These are phyloP conservation scores for Candida lessepsii DNA, from an alignment of 805 yeast species.

Conservation along the genomic window DNA sequence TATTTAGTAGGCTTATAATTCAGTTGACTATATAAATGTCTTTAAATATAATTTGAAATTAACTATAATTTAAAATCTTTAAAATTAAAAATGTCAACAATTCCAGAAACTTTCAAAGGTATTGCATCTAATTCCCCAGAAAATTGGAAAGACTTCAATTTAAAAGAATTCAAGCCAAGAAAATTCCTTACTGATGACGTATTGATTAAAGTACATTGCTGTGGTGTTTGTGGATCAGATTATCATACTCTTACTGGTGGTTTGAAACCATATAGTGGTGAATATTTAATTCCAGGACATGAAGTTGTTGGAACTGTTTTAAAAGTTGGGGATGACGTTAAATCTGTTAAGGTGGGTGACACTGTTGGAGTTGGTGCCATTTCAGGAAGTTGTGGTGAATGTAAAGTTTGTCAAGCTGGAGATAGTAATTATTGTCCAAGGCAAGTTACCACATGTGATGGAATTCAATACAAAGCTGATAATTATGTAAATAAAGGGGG, in stretches of 20 bases:
- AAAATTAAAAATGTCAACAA: too few relatives aligned
- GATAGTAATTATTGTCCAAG: conserved; percentile 51
- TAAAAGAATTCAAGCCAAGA: conserved; percentile 11
- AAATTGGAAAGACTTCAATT: conserved; percentile 8
- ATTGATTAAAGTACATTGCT: conserved; percentile 23
- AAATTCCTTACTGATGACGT: conserved; percentile 11
- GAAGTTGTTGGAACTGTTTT: conserved; percentile 64
- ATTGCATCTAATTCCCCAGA: conserved; percentile 6
- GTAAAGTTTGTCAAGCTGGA: conserved; percentile 49
- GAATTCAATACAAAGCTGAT: conserved; percentile 32
- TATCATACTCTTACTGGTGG: conserved; percentile 51
- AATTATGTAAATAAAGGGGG: conserved; percentile 45
- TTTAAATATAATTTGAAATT: too few relatives aligned
- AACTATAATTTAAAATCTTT: too few relatives aligned
- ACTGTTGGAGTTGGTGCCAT: conserved; percentile 82
- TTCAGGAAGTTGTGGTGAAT: conserved; percentile 57
- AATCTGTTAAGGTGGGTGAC: conserved; percentile 59
- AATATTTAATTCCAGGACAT: conserved; percentile 55
- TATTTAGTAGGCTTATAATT: too few relatives aligned
- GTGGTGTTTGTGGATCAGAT: conserved; percentile 67
- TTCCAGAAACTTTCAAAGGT: conserved; percentile 10
- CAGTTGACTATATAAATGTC: too few relatives aligned
- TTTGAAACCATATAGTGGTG: conserved; percentile 40
- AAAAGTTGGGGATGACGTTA: conserved; percentile 57
- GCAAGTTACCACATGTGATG: conserved; percentile 51